Evolutionary conservation across 352 stramenopile genomes (phyloP), one percentile per base, ranked within the genome.

Genomic region (Pythium myriotylum): DNA sequence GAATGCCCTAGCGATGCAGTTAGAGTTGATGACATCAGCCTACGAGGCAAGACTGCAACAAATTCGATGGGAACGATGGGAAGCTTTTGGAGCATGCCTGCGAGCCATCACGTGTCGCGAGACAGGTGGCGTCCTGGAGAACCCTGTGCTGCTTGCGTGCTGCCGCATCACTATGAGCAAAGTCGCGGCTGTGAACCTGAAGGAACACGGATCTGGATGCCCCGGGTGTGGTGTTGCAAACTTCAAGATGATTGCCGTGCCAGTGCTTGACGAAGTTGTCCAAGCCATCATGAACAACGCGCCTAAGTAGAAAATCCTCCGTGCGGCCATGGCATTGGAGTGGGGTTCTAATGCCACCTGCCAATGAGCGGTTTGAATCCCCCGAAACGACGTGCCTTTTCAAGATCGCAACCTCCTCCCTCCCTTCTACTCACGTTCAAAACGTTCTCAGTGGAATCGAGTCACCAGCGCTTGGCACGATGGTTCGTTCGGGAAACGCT

Each of bases 331-430:
- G 29, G 29, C 29, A 35, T 35, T 10, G 29, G 29, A 35, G 29
- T 35, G 29, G 29, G 29, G 29, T 35, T 35, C 10, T n/a, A n/a
- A n/a, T n/a, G n/a, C n/a, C 29, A 35, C 29, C 29, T 10, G 10
- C 10, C 29, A 5, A 35, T 10, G 29, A 35, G 29, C 29, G 29
- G 29, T 35, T 35, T 35, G 29, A 33, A 50, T 16, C 24, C 3
- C 6, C 27, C 27, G 53, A 60, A 60, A 20, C 39, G 53, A 19
- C 53, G 55, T 54, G 55, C 16, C 57, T 65, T 16, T 65, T 65
- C 22, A 65, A 65, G 57, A 65, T 58, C 57, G 48, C 57, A 65
- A 65, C 57, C 37, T 48, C 57, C 35, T 26, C 24, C 24, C 22
- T 29, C 37, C 8, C 9, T 32, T 37, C 16, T 39, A 4, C 24